Conservation (phyloP, 345 rosid genomes). For the Sisymbrium irio region DNA sequence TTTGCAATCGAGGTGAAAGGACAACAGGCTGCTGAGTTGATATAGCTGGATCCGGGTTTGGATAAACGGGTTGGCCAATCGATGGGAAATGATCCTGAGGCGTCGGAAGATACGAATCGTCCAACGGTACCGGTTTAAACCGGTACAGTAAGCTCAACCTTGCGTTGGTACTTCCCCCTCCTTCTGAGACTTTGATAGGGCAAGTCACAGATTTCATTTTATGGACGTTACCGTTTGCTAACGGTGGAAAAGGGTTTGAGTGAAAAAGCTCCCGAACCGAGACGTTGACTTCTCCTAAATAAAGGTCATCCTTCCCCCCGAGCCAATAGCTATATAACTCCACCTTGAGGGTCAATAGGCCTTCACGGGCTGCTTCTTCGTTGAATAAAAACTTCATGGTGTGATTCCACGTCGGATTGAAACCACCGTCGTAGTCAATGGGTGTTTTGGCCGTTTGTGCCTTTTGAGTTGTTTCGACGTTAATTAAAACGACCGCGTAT, state of each 20-base stretch:
- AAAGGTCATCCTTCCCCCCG: conserved; percentile 57
- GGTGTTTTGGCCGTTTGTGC: conserved; percentile 51
- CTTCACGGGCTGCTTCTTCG: conserved; percentile 47
- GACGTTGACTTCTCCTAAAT: conserved; percentile 59
- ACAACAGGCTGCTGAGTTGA: neutral
- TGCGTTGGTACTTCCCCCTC: conserved; percentile 52
- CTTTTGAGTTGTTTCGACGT: conserved; percentile 39
- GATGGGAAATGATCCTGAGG: conserved; percentile 5
- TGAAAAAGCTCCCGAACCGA: conserved; percentile 62
- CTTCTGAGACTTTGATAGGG: conserved; percentile 33
- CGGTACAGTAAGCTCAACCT: conserved; percentile 48
- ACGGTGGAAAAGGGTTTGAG: conserved; percentile 26
- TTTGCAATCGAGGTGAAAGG: neutral
- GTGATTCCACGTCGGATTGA: conserved; percentile 70
- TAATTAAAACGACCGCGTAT: conserved; percentile 58
- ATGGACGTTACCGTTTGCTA: conserved; percentile 25
- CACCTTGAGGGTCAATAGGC: conserved; percentile 41
- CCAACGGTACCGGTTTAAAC: conserved; percentile 35
- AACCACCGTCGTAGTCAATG: conserved; percentile 48
- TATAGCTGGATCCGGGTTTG: conserved; percentile 2
- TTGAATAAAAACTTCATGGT: conserved; percentile 53
- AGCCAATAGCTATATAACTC: conserved; percentile 59
- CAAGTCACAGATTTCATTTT: conserved; percentile 43
- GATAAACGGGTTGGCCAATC: conserved; percentile 10
- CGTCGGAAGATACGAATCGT: conserved; percentile 1